phyloP scores from a whole-genome alignment of 1,139 yeast species.

The Citeromyces siamensis region DNA sequence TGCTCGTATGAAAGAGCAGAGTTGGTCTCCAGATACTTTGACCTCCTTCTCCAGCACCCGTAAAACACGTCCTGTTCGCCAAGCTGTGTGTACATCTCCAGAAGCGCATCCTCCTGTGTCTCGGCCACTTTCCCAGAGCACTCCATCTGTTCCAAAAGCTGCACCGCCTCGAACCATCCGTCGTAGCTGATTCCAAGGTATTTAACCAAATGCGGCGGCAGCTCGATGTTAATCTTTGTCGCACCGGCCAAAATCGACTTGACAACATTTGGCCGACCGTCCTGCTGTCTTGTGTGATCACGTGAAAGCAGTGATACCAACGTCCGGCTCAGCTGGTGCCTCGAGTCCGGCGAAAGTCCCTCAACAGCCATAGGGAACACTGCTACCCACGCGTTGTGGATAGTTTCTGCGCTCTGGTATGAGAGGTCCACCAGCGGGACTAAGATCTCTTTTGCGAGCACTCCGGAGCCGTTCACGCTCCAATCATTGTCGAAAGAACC shows the following conservation, averaged over 20 bases:
- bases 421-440: constrained; percentile 72
- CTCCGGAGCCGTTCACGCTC: constrained; percentile 28
- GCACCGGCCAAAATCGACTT: constrained; percentile 77
- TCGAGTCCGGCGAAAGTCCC: constrained; percentile 67
- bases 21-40: constrained; percentile 86
- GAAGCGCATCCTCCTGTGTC: constrained; percentile 80
- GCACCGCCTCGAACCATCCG: constrained; percentile 87
- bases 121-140: constrained; percentile 67
- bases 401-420: constrained; percentile 69
- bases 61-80: constrained; percentile 97
- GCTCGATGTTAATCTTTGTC: constrained; percentile 56
- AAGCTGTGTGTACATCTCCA: constrained; percentile 77
- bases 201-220: constrained; percentile 94
- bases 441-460: constrained; percentile 24
- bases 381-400: constrained; percentile 76
- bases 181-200: constrained; percentile 80
- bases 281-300: constrained; percentile 85
- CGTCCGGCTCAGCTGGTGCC: constrained; percentile 71
- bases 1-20: constrained; percentile 92
- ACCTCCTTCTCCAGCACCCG: constrained; percentile 94
- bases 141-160: constrained; percentile 68
- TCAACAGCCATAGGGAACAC: constrained; percentile 73
- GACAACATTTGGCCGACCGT: constrained; percentile 77
- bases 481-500: constrained; percentile 54
- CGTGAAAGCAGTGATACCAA: constrained; percentile 72